Evolutionary conservation across 805 yeast genomes (phyloP), one percentile per base, ranked within the genome.

Genomic region (Kodamaea kaohsiungensis): DNA sequence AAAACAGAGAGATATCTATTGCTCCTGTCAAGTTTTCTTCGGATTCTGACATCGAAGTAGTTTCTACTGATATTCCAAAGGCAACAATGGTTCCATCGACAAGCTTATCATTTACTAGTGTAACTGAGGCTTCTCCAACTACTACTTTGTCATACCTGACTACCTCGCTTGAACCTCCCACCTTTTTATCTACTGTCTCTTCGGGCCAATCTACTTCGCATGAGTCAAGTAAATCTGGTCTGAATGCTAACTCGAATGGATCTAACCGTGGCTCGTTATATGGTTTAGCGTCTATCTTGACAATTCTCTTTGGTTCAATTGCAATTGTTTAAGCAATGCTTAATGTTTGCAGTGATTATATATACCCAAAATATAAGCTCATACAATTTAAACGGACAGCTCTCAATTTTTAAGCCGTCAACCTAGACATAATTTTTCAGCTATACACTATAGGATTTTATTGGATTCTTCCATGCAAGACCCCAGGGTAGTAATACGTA

Each of bases 1-100:
- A 84, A 33, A 79, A 79, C 62, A 69, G 68, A 45, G 76, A 81
- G 61, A 71, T 87, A 39, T 83, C 88, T 2, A 59, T 87, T 12
- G 67, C 75, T 8, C 72, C 64, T 48, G 69, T 56, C 25, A 60
- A 58, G 16, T 65, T 65, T 51, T 60, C 73, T 33, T 48, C 58
- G 49, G 65, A 66, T 13, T 71, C 71, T 53, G 67, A 81, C 52
- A 75, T 84, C 46, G 83, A 82, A 51, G 73, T 68, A 6, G 77
- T 86, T 42, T 56, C 70, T 3, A 56, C 74, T 12, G 45, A 69
- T 10, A 77, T 85, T 45, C 88, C 89, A 15, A 69, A 75, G 40
- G 87, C 86, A 1, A 65, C 67, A 1, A 62, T 65, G 3, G 88
- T 84, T 1, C 64, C 79, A 2, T 69, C 65, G 2, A 82, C 75